phyloP scores from a whole-genome alignment of 148 eudicot genomes.

The Rhododendron molle region DNA sequence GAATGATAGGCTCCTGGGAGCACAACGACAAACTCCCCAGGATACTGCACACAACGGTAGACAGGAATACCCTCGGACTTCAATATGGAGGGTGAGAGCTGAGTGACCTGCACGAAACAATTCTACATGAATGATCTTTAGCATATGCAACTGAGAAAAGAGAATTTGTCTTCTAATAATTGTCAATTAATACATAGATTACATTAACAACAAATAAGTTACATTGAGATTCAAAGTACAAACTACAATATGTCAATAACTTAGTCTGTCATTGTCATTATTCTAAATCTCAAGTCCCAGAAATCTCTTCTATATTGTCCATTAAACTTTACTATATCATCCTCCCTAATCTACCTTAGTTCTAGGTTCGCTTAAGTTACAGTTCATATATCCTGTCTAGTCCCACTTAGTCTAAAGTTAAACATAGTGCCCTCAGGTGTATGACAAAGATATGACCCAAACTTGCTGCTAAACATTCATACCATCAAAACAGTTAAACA shows the following conservation, averaged over 20 bases:
- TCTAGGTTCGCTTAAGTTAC: not conserved
- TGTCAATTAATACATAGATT: not conserved
- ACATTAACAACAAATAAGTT: not conserved
- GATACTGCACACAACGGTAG: constrained; percentile 64
- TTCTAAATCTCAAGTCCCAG: not conserved
- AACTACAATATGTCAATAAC: not conserved
- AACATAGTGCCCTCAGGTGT: not conserved
- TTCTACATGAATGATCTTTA: not conserved
- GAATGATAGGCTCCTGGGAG: constrained; percentile 71
- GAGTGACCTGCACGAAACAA: constrained; percentile 41
- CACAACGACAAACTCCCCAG: constrained; percentile 54
- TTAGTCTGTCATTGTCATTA: not conserved
- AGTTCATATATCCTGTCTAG: not conserved
- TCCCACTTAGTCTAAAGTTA: not conserved
- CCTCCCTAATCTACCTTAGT: not conserved
- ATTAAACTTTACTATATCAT: not conserved
- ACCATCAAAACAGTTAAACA: not conserved
- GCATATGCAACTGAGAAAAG: not conserved
- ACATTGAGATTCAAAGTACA: not conserved
- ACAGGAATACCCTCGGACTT: constrained; percentile 65
- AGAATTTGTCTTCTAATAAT: not conserved
- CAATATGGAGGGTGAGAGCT: constrained; percentile 55
- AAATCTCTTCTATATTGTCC: not conserved
- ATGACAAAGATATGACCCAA: not conserved
- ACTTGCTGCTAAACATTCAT: not conserved